phyloP scores from a whole-genome alignment of 371 early-diverging fungal species.

The Fennellomyces sp. region DNA sequence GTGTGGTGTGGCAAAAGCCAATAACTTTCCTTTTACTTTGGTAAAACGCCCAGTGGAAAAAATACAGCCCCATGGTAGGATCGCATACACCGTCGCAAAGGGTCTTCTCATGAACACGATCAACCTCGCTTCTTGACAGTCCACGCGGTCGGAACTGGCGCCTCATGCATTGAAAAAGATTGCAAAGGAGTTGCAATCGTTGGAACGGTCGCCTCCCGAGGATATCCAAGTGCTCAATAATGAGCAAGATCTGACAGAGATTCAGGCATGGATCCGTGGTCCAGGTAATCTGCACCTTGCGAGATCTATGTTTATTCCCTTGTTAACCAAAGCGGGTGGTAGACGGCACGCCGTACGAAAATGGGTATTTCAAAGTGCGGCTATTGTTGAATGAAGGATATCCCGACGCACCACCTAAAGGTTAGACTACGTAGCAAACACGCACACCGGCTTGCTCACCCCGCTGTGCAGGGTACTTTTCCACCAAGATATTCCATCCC shows the following conservation, averaged over 20 bases:
- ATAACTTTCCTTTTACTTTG: neutral
- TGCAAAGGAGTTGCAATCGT: slow-evolving; percentile 62
- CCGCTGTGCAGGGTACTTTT: slow-evolving; percentile 59
- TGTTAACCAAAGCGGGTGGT: too few relatives aligned
- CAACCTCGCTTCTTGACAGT: too few relatives aligned
- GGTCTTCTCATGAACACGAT: too few relatives aligned
- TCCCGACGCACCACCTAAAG: slow-evolving; percentile 80
- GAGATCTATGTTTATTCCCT: too few relatives aligned
- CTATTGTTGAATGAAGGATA: slow-evolving; percentile 66
- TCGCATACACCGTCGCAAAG: neutral
- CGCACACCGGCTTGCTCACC: neutral
- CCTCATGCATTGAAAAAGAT: slow-evolving; percentile 50
- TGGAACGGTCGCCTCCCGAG: slow-evolving; percentile 69
- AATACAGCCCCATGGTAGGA: neutral
- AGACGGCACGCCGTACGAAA: slow-evolving; percentile 81
- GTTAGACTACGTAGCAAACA: too few relatives aligned
- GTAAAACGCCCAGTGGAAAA: neutral
- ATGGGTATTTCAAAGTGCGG: slow-evolving; percentile 72
- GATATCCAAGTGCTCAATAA: slow-evolving; percentile 75
- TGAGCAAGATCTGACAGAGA: slow-evolving; percentile 73
- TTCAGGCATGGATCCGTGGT: slow-evolving; percentile 86
- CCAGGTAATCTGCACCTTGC: slow-evolving; percentile 70
- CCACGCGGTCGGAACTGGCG: slow-evolving; percentile 39
- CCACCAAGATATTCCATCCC: slow-evolving; percentile 93
- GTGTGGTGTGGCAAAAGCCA: neutral